Evolutionary conservation across 23 red algal genomes (phyloP).

Genomic region (Chondrus crispus): DNA sequence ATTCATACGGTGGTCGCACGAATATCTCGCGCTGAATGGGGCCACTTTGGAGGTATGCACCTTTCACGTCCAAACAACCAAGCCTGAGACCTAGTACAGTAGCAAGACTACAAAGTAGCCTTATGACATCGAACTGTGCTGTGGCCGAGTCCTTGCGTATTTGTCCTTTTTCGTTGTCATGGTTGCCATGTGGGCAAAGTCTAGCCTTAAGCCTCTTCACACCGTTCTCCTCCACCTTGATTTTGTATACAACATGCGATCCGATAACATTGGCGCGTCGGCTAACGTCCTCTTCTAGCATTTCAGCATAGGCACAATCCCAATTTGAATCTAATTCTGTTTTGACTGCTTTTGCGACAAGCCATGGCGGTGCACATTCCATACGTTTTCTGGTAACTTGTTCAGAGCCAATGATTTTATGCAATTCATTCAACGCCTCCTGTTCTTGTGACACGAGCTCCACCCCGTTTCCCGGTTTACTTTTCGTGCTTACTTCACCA

Average conservation of each 20-base stretch:
- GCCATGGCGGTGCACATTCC: neutral
- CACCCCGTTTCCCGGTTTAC: neutral
- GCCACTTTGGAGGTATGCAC: constrained; percentile 2
- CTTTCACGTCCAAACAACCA: constrained; percentile 12
- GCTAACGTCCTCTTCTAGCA: neutral
- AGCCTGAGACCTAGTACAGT: neutral
- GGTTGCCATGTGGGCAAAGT: constrained; percentile 47
- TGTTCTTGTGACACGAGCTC: constrained; percentile 3
- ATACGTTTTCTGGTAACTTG: neutral
- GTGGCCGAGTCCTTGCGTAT: neutral
- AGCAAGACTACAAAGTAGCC: neutral
- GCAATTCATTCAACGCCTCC: neutral
- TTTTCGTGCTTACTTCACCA: neutral
- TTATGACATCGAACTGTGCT: neutral
- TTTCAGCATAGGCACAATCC: neutral
- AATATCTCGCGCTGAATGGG: constrained; percentile 11
- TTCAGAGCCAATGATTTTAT: neutral
- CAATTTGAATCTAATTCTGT: neutral
- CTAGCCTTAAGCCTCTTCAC: constrained; percentile 29
- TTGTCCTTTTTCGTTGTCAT: constrained; percentile 15
- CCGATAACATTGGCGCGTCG: neutral
- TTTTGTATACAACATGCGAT: constrained; percentile 36
- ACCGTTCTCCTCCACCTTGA: constrained; percentile 36
- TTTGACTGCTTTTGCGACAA: constrained; percentile 16
- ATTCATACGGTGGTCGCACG: constrained; percentile 18